These are phyloP conservation scores for Borealophlyctis nickersoniae DNA, from an alignment of 192 early-diverging fungal species.

Conservation along the genomic window DNA sequence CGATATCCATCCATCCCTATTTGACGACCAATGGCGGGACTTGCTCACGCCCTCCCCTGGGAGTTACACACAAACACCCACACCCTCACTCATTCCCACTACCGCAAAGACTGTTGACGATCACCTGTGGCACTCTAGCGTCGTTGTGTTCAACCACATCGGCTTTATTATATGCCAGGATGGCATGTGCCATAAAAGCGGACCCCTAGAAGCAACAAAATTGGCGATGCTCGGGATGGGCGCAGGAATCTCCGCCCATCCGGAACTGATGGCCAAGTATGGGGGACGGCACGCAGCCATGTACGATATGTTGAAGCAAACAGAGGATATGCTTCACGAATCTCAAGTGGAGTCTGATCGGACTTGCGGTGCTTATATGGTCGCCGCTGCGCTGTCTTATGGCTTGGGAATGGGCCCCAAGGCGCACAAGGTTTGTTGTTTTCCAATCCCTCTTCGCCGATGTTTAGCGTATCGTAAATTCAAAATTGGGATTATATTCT, in stretches of 20 bases:
- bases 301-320: neutral
- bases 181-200: neutral
- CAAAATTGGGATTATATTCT: no score
- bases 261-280: constrained; percentile 15
- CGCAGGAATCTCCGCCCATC: constrained; percentile 14
- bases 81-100: neutral
- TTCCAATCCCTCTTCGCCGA: no score
- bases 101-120: neutral
- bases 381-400: no score
- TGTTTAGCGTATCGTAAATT: no score
- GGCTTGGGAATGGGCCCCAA: no score
- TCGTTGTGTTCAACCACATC: neutral
- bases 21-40: no score
- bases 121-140: no score
- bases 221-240: constrained; percentile 14
- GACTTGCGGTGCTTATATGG: no score
- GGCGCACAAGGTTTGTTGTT: no score
- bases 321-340: neutral
- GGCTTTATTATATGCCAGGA: neutral
- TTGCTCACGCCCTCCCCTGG: no score
- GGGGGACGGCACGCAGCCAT: constrained; percentile 6
- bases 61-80: neutral
- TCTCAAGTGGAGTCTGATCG: neutral
- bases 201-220: neutral
- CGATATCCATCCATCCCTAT: no score